phyloP scores from a whole-genome alignment of 805 yeast genomes.

The Kuraishia hungarica region DNA sequence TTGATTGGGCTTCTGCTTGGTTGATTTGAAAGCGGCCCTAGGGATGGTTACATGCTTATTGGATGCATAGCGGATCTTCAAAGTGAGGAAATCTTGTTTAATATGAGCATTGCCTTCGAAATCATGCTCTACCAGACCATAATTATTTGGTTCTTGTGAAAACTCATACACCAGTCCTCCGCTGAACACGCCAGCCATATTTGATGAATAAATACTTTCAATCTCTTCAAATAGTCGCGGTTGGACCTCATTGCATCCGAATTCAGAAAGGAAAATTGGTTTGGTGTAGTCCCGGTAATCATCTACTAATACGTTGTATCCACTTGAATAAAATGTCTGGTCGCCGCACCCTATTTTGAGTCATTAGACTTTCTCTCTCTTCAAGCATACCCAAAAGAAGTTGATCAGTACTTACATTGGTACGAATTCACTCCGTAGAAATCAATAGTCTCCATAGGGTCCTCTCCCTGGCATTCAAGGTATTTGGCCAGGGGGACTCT shows the following conservation, averaged over 20 bases:
- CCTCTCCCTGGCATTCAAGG: slow-evolving; percentile 62
- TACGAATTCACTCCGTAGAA: slow-evolving; percentile 77
- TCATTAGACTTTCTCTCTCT: slow-evolving; percentile 9
- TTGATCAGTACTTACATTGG: slow-evolving; percentile 37
- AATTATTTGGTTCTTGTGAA: slow-evolving; percentile 70
- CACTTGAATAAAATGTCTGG: slow-evolving; percentile 75
- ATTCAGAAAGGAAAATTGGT: slow-evolving; percentile 84
- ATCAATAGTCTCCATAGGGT: slow-evolving; percentile 37
- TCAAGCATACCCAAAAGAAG: neutral
- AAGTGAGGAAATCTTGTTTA: slow-evolving; percentile 32
- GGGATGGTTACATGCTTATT: slow-evolving; percentile 6
- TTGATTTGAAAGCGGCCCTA: neutral
- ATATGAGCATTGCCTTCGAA: slow-evolving; percentile 33
- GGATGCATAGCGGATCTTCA: slow-evolving; percentile 32
- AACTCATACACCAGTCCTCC: slow-evolving; percentile 85
- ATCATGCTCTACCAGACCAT: slow-evolving; percentile 57
- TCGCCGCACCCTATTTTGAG: slow-evolving; percentile 58
- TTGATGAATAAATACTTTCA: slow-evolving; percentile 53
- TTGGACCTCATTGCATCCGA: slow-evolving; percentile 74
- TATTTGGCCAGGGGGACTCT: slow-evolving; percentile 72
- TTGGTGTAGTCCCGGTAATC: slow-evolving; percentile 62
- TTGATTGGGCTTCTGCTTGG: slow-evolving; percentile 5
- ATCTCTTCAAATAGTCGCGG: slow-evolving; percentile 81
- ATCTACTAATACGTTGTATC: slow-evolving; percentile 56
- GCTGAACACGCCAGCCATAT: slow-evolving; percentile 69